phyloP scores from a whole-genome alignment of 257 asterid genomes.

The Oldenlandia corymbosa region DNA sequence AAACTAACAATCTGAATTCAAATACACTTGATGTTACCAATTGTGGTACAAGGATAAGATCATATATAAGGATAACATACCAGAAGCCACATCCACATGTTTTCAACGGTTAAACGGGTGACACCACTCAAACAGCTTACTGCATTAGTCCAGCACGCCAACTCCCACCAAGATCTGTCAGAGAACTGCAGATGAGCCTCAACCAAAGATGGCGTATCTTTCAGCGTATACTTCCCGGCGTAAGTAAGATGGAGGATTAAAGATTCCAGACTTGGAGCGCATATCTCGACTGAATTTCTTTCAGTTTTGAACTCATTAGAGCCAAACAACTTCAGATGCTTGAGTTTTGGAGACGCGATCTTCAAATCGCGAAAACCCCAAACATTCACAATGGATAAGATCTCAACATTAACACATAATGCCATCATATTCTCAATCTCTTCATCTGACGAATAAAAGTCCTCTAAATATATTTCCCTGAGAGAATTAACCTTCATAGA shows the following conservation, averaged over 20 bases:
- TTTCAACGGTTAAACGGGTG: not conserved
- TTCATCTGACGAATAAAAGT: not conserved
- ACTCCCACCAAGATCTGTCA: no score
- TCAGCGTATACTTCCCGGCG: not conserved
- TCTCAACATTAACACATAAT: not conserved
- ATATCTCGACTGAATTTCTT: not conserved
- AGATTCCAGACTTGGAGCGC: not conserved
- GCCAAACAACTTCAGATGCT: not conserved
- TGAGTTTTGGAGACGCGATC: not conserved
- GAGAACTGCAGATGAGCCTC: not conserved
- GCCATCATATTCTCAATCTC: not conserved
- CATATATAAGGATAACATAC: no score
- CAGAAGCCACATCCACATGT: not conserved
- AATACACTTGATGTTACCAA: no score
- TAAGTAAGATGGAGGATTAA: not conserved
- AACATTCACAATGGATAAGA: not conserved
- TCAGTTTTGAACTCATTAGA: not conserved
- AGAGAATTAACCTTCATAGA: not conserved
- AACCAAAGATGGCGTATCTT: not conserved
- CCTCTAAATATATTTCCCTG: not conserved
- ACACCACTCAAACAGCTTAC: not conserved
- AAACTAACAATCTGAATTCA: no score
- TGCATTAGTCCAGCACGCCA: not conserved
- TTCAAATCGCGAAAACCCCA: not conserved
- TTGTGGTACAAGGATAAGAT: no score